Evolutionary conservation across 2,329 filamentous ascomycete genomes (phyloP).

Genomic region (Nemania sp.): DNA sequence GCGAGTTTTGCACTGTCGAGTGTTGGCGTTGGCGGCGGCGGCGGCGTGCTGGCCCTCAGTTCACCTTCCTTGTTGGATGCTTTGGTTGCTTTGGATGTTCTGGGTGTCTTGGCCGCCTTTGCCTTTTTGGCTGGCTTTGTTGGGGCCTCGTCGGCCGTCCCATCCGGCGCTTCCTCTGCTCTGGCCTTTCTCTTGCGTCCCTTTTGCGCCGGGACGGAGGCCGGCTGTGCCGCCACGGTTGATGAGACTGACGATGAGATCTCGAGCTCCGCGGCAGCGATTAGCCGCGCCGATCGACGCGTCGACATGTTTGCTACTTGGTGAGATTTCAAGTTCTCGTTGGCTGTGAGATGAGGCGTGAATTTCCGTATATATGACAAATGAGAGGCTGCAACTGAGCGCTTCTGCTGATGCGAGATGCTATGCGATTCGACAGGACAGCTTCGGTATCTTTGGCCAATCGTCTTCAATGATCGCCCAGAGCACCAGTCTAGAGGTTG

Average conservation of each 20-base stretch:
- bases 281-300: conserved; percentile 39
- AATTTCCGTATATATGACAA: neutral
- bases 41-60: conserved; percentile 34
- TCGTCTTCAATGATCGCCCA: neutral
- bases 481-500: neutral
- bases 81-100: conserved; percentile 4
- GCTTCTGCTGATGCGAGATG: conserved; percentile 2
- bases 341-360: neutral
- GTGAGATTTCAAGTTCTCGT: neutral
- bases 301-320: conserved; percentile 38
- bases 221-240: conserved; percentile 30
- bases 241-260: conserved; percentile 20
- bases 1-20: conserved; percentile 51
- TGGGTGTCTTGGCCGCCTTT: neutral
- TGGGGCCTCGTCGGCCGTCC: conserved; percentile 7
- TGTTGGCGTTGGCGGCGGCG: conserved; percentile 50
- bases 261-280: conserved; percentile 33
- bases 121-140: neutral
- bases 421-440: neutral
- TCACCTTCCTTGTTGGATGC: conserved; percentile 40
- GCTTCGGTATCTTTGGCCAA: neutral
- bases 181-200: conserved; percentile 39
- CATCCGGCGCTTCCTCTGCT: conserved; percentile 7
- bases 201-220: conserved; percentile 40
- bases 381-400: neutral